Evolutionary conservation across 78 protist genomes (phyloP).

Genomic region (Protostelium mycophagum): DNA sequence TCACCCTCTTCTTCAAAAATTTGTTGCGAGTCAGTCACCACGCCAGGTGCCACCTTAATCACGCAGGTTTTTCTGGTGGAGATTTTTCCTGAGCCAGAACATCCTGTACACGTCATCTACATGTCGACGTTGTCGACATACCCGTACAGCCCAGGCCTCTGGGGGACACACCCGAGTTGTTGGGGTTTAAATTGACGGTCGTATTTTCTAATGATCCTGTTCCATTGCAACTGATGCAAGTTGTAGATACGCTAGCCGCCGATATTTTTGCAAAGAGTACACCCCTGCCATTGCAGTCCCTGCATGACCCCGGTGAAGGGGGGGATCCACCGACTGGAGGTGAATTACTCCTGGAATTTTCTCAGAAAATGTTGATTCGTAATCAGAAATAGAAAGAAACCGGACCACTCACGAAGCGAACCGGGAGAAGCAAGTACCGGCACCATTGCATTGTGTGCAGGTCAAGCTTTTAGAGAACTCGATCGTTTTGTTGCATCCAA

Average conservation of each 20-base stretch:
- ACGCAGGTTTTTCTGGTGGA: not conserved
- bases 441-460: not conserved
- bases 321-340: not conserved
- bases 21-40: slow-evolving; percentile 13
- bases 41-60: slow-evolving; percentile 19
- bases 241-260: not conserved
- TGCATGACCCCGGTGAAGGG: not conserved
- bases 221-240: not conserved
- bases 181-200: not conserved
- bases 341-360: too few species aligned
- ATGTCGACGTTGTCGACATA: too few species aligned
- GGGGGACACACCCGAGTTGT: not conserved
- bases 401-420: too few species aligned
- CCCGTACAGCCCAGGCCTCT: not conserved
- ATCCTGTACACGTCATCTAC: too few species aligned
- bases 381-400: too few species aligned
- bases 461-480: not conserved
- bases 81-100: not conserved
- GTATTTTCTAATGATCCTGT: not conserved
- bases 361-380: too few species aligned
- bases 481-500: not conserved
- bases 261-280: not conserved
- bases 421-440: not conserved
- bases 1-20: not conserved
- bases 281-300: not conserved